These are phyloP conservation scores for Platanthera guangdongensis DNA, from an alignment of 106 monocot genomes.

Conservation along the genomic window DNA sequence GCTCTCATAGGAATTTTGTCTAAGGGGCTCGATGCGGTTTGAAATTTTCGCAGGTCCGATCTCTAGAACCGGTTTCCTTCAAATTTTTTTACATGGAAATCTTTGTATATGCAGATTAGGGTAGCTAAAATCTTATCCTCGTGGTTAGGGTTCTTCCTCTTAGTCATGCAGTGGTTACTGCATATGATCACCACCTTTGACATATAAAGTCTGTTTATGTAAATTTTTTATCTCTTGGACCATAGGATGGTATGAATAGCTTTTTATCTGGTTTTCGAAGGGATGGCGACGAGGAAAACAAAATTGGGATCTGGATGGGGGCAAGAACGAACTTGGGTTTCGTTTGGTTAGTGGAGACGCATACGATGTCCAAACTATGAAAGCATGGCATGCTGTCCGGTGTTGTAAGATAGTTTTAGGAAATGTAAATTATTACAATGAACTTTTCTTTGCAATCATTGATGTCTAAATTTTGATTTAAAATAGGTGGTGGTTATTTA, in stretches of 20 bases:
- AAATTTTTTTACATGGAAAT: conserved; percentile 7
- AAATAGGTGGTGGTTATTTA: too few species aligned
- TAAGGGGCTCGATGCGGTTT: background rate
- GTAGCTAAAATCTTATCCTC: background rate
- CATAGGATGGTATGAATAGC: conserved; percentile 4
- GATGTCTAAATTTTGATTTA: background rate
- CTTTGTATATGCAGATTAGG: conserved; percentile 24
- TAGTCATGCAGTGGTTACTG: background rate
- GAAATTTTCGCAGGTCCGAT: background rate
- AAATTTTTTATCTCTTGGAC: background rate
- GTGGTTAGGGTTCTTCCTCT: conserved; percentile 4
- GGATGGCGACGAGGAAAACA: background rate
- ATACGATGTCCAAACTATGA: too few species aligned
- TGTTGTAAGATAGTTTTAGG: background rate
- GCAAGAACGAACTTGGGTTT: too few species aligned
- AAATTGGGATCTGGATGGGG: background rate
- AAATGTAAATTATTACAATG: background rate
- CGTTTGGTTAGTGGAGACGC: too few species aligned
- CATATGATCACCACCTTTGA: background rate
- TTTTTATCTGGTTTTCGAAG: background rate
- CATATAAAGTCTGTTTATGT: background rate
- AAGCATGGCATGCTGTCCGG: background rate
- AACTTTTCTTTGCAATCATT: background rate
- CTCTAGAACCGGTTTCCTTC: conserved; percentile 1
- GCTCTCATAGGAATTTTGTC: background rate